Conservation (phyloP, 2,329 filamentous ascomycete species). For the Claviceps paspali region DNA sequence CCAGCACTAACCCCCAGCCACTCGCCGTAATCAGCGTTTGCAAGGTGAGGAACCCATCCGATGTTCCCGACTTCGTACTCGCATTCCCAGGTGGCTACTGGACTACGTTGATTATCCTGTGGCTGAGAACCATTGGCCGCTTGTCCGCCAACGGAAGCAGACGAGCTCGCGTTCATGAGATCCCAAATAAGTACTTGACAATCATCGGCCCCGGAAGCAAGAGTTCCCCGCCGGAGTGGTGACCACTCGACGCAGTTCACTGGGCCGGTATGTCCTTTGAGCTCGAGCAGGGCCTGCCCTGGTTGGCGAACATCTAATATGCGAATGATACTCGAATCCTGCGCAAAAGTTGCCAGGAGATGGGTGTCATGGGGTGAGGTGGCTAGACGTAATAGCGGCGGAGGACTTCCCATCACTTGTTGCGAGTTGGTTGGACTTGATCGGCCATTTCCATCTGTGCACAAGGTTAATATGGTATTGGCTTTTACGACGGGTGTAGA, state of each 20-base stretch:
- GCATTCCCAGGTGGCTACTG: slow-evolving; percentile 67
- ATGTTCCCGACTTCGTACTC: slow-evolving; percentile 79
- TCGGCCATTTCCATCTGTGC: slow-evolving; percentile 36
- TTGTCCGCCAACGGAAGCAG: slow-evolving; percentile 24
- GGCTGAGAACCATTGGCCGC: slow-evolving; percentile 33
- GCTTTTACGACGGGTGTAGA: too few species aligned
- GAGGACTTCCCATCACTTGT: slow-evolving; percentile 62
- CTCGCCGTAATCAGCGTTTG: slow-evolving; percentile 56
- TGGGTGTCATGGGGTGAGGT: slow-evolving; percentile 93
- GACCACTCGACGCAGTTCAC: slow-evolving; percentile 97
- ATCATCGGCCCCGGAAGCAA: slow-evolving; percentile 87
- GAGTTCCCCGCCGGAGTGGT: slow-evolving; percentile 66
- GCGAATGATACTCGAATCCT: slow-evolving; percentile 81
- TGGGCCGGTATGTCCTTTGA: slow-evolving; percentile 71
- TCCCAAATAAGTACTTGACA: slow-evolving; percentile 90
- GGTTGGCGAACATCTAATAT: slow-evolving; percentile 94
- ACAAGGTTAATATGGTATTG: slow-evolving; percentile 8
- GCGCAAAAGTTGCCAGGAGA: slow-evolving; percentile 90
- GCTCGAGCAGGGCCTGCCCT: slow-evolving; percentile 83
- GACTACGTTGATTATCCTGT: slow-evolving; percentile 45
- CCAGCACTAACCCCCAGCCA: slow-evolving; percentile 76
- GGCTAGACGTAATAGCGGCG: slow-evolving; percentile 64
- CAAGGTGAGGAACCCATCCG: slow-evolving; percentile 63
- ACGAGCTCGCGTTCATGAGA: slow-evolving; percentile 48
- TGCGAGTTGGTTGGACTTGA: slow-evolving; percentile 63